A percentile compares a stretch with the other conserved stretches of the same genome.
phyloP scores from a whole-genome alignment of 805 yeast species.

The Candida wancherniae region DNA sequence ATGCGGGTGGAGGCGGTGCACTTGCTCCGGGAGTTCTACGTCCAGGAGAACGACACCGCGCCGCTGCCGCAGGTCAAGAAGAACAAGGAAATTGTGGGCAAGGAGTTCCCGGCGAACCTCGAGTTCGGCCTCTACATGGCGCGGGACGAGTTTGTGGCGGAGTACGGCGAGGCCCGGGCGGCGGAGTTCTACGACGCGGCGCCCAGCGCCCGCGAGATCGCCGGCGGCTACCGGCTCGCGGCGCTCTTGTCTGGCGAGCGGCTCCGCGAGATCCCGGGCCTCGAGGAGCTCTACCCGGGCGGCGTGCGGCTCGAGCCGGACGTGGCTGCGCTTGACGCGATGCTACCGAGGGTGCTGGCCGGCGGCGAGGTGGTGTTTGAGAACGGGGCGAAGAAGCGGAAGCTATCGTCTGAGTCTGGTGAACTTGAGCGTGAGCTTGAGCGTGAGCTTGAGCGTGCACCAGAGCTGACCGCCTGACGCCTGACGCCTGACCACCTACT shows the following conservation, averaged over 20 bases:
- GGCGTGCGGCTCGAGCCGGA: constrained; percentile 1
- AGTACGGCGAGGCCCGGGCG: constrained; percentile 43
- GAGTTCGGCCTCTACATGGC: constrained; percentile 51
- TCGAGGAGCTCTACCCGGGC: constrained; percentile 6
- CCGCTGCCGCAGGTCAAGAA: constrained; percentile 77
- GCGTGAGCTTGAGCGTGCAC: too few species aligned
- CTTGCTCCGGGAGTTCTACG: constrained; percentile 75
- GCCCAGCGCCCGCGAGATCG: too few species aligned
- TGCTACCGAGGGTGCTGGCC: constrained; percentile 8
- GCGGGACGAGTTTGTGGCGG: constrained; percentile 42
- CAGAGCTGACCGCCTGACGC: too few species aligned
- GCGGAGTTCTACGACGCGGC: constrained; percentile 7
- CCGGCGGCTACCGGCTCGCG: constrained; percentile 7
- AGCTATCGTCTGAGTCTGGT: too few species aligned
- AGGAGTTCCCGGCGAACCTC: constrained; percentile 55
- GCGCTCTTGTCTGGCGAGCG: constrained; percentile 2
- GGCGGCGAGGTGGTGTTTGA: constrained; percentile 6
- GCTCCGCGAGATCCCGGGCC: constrained; percentile 6
- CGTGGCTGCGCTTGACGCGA: constrained; percentile 1
- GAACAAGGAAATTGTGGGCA: constrained; percentile 53
- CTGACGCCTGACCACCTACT: too few species aligned
- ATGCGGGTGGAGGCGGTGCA: constrained; percentile 77
- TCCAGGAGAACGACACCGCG: constrained; percentile 79
- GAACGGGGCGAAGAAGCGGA: too few species aligned
- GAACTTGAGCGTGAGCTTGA: too few species aligned